Percentiles rank a stretch among this genome's conserved stretches.
phyloP scores from a whole-genome alignment of 176 grass and related monocot genomes.

The Alloteropsis semialata region DNA sequence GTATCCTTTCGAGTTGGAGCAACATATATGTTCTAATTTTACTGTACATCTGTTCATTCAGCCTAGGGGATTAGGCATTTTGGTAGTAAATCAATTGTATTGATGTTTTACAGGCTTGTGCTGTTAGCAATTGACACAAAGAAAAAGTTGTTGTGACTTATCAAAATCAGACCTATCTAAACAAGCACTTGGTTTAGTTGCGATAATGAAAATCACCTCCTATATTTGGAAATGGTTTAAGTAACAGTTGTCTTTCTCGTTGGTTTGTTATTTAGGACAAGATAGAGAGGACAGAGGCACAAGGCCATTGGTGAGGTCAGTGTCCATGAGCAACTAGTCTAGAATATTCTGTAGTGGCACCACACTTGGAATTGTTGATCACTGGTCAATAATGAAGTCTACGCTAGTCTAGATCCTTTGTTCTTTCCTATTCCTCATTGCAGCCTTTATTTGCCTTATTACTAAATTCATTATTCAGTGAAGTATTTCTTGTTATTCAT shows the following conservation, averaged over 20 bases:
- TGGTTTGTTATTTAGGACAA: no score
- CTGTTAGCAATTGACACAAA: background rate
- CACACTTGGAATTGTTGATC: background rate
- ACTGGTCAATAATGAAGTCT: background rate
- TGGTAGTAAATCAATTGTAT: background rate
- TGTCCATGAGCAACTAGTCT: no score
- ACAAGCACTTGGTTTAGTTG: no score
- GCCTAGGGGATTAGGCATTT: background rate
- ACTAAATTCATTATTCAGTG: background rate
- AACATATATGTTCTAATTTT: background rate
- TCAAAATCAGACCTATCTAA: background rate
- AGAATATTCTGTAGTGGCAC: background rate
- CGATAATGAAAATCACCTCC: no score
- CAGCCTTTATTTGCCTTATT: background rate
- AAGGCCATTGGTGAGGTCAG: no score
- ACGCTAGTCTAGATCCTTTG: background rate
- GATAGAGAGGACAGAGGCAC: no score
- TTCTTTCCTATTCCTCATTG: background rate
- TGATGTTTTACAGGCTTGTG: background rate
- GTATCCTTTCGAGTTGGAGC: background rate
- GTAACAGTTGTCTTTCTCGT: no score
- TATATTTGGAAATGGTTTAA: no score
- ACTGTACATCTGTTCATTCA: background rate
- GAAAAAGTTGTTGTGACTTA: background rate
- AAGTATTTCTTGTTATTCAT: background rate